phyloP scores from a whole-genome alignment of 768 basidiomycete species.

The Tylopilus cervinicoccineus region DNA sequence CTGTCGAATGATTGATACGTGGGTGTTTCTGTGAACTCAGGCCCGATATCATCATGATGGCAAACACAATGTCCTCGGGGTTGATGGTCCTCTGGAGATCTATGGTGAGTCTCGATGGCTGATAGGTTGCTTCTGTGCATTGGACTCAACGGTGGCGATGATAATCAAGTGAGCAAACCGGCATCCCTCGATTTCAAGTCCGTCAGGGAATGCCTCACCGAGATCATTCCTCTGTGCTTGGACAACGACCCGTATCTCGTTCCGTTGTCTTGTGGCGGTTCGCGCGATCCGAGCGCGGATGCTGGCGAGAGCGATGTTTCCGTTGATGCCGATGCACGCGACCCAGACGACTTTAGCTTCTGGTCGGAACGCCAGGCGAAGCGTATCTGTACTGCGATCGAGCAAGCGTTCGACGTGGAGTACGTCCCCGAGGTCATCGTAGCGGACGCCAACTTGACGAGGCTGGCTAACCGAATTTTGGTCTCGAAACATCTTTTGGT shows the following conservation, averaged over 20 bases:
- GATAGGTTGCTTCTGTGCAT: background rate
- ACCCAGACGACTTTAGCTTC: conserved; percentile 92
- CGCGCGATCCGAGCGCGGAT: conserved; percentile 17
- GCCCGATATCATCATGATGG: conserved; percentile 94
- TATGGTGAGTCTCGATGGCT: conserved; percentile 55
- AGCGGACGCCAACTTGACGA: conserved; percentile 89
- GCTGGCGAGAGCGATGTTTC: conserved; percentile 3
- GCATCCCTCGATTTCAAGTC: conserved; percentile 56
- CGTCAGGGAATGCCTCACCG: conserved; percentile 63
- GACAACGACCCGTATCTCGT: conserved; percentile 83
- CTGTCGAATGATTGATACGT: background rate
- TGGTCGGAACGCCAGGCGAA: conserved; percentile 90
- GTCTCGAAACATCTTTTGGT: conserved; percentile 62
- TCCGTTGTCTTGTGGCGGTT: conserved; percentile 59
- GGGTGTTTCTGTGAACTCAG: conserved; percentile 32
- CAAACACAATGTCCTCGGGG: conserved; percentile 92
- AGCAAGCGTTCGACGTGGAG: conserved; percentile 84
- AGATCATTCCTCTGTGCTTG: conserved; percentile 80
- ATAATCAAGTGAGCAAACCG: conserved; percentile 67
- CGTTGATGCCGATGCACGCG: conserved; percentile 46
- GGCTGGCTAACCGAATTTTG: conserved; percentile 79
- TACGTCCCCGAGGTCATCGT: conserved; percentile 87
- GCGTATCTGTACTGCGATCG: conserved; percentile 75
- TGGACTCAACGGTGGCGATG: background rate
- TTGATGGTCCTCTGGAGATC: conserved; percentile 84